Conservation (phyloP, 176 grass and related monocot species). For the Oryza glaberrima region DNA sequence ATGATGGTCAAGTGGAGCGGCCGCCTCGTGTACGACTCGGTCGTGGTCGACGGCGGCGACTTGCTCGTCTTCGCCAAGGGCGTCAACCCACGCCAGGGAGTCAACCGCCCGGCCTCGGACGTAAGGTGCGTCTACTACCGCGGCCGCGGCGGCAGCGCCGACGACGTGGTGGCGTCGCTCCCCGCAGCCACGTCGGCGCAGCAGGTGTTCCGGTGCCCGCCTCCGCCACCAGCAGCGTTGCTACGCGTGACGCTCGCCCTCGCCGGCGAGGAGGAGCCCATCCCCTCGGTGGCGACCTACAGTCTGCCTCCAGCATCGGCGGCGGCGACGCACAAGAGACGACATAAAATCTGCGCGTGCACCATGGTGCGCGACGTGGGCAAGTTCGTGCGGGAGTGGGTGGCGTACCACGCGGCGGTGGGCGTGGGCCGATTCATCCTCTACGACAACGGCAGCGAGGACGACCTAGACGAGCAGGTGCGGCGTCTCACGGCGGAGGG, state of each 20-base stretch:
- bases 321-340: slow-evolving; percentile 5
- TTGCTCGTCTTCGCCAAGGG: slow-evolving; percentile 73
- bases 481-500: slow-evolving; percentile 15
- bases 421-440: slow-evolving; percentile 71
- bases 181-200: slow-evolving; percentile 60
- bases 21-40: slow-evolving; percentile 62
- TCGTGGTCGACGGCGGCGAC: slow-evolving; percentile 36
- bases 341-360: slow-evolving; percentile 53
- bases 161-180: slow-evolving; percentile 10
- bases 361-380: slow-evolving; percentile 65
- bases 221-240: slow-evolving; percentile 19
- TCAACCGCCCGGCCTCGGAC: slow-evolving; percentile 38
- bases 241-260: slow-evolving; percentile 40
- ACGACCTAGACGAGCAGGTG: slow-evolving; percentile 44
- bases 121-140: slow-evolving; percentile 52
- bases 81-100: slow-evolving; percentile 52
- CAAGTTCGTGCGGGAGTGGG: slow-evolving; percentile 82
- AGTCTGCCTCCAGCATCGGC: background rate
- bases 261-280: slow-evolving; percentile 19
- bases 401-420: slow-evolving; percentile 55
- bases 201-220: slow-evolving; percentile 75
- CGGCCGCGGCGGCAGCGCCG: background rate
- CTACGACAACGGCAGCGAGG: slow-evolving; percentile 81
- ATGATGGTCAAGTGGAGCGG: slow-evolving; percentile 55
- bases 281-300: slow-evolving; percentile 63